Evolutionary conservation across 2,329 filamentous ascomycete species (phyloP), one percentile per base, ranked within the genome.

Genomic region (Orbilia blumenaviensis): DNA sequence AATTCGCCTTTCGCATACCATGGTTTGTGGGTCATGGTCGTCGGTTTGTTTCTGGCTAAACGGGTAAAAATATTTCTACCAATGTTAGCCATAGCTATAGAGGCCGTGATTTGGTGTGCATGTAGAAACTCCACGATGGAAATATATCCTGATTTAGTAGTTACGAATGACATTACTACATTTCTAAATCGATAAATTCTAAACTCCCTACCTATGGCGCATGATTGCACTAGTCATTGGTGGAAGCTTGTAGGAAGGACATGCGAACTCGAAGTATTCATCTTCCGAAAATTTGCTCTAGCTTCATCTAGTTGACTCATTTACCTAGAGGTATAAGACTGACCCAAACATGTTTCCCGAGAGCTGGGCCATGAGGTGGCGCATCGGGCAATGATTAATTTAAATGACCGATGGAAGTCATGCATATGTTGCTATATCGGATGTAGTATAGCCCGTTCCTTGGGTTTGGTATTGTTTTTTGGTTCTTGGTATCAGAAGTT

Each of bases 21-120:
- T 38, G 36, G 34, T 29, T 66, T 66, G 63, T 66, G 69, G 50
- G 48, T n/a, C n/a, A n/a, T n/a, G 63, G 68, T 38, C 32, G 9
- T 6, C 29, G 66, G 34, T 18, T n/a, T 7, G 16, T 52, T 68
- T 75, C 27, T 67, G 71, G 71, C 71, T 60, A 50, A 75, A 68
- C 23, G 62, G 69, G 52, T 74, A 66, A 74, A 74, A 52, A n/a
- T n/a, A n/a, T n/a, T n/a, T n/a, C n/a, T n/a, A n/a, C n/a, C n/a
- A n/a, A n/a, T n/a, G n/a, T n/a, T n/a, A n/a, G n/a, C n/a, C n/a
- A n/a, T n/a, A n/a, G n/a, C n/a, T n/a, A n/a, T n/a, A n/a, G n/a
- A n/a, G n/a, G n/a, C n/a, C n/a, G n/a, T n/a, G n/a, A n/a, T n/a
- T n/a, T n/a, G n/a, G n/a, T n/a, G n/a, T n/a, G n/a, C n/a, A n/a